Evolutionary conservation across 2,329 filamentous ascomycete genomes (phyloP), one percentile per base, ranked within the genome.

Genomic region (Talaromyces sp.): DNA sequence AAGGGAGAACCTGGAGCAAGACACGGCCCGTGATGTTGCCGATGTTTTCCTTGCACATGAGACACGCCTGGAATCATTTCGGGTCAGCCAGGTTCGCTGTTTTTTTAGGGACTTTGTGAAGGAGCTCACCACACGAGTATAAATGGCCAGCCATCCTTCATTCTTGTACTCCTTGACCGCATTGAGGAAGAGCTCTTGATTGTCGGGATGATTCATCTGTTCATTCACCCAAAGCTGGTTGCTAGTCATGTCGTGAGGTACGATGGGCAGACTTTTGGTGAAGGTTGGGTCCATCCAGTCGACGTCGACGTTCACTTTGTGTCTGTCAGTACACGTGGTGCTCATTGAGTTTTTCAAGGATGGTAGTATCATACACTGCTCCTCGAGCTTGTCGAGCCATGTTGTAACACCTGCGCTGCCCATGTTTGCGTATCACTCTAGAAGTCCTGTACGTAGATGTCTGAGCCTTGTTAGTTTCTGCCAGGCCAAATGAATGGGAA

Each of bases 201-300:
- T 82, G 58, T 75, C 77, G 19, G 71, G 72, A 57, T 77, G 67
- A 27, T 72, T 72, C 61, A 82, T 75, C 62, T 81, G 77, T 29
- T 77, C 74, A 58, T 81, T 78, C 29, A 81, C 79, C 71, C 74
- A 78, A 4, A 78, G 71, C 65, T 82, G 79, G 65, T 82, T 82
- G 68, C 77, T 80, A 3, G 80, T 82, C 69, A 80, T 77, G 63
- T 82, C 79, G 60, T 81, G 75, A 27, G 77, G 76, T 3, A 71
- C 72, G 61, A 81, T 74, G 11, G 74, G 73, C 67, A 80, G 77
- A n/a, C 67, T 68, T 59, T 76, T 76, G 62, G 80, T 77, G 65
- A 77, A 80, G 14, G 79, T 76, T 0, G 79, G 75, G 61, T 80
- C 80, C 80, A 82, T 82, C 73, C 77, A 81, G 64, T 82, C 80